These are phyloP conservation scores for Lactifluus echinatus DNA, from an alignment of 768 basidiomycete species.

Conservation along the genomic window DNA sequence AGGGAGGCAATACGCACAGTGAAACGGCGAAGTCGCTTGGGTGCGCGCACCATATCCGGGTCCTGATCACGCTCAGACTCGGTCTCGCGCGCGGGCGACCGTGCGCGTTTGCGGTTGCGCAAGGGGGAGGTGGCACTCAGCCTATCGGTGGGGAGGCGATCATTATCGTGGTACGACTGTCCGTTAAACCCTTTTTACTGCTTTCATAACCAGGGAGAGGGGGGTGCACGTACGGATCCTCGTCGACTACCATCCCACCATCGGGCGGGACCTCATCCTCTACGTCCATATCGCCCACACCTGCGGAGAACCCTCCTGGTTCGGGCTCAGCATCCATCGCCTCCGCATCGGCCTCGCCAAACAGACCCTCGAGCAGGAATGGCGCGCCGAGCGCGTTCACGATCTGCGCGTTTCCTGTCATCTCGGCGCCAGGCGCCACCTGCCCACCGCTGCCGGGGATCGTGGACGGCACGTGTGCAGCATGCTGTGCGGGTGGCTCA, in stretches of 20 bases:
- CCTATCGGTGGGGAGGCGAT: neutral
- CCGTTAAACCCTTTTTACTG: neutral
- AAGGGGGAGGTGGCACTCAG: neutral
- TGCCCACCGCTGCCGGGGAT: slow-evolving; percentile 29
- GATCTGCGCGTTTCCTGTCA: slow-evolving; percentile 75
- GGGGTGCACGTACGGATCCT: neutral
- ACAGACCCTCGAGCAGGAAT: slow-evolving; percentile 75
- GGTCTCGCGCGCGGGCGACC: neutral
- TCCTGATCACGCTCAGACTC: neutral
- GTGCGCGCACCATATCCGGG: slow-evolving; percentile 5
- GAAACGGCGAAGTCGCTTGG: slow-evolving; percentile 8
- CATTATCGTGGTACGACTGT: neutral
- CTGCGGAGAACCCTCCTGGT: slow-evolving; percentile 23
- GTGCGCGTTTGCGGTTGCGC: slow-evolving; percentile 14
- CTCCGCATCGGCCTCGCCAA: slow-evolving; percentile 62
- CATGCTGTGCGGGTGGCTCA: neutral
- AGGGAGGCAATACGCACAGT: slow-evolving; percentile 2
- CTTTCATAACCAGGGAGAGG: neutral
- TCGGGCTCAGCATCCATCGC: slow-evolving; percentile 43
- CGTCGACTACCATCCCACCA: slow-evolving; percentile 7
- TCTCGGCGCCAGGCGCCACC: slow-evolving; percentile 70
- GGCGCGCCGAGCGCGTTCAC: slow-evolving; percentile 61
- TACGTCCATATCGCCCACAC: slow-evolving; percentile 5
- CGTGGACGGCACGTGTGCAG: slow-evolving; percentile 29
- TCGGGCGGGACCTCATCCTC: slow-evolving; percentile 3